Percentiles rank a stretch among this genome's conserved stretches.
Evolutionary conservation across 176 grass and related monocot genomes (phyloP).

Genomic region (Hordeum vulgare): MorexV3_pseudomolecules_assembly NC_058520.1:444432902-444433401

Average conservation of each 20-base stretch:
- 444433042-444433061: background rate
- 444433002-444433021: background rate
- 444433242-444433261: constrained; percentile 39
- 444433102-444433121: background rate
- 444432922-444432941: background rate
- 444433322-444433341: constrained; percentile 34
- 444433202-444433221: constrained; percentile 56
- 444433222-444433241: constrained; percentile 45
- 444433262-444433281: constrained; percentile 39
- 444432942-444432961: background rate
- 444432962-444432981: background rate
- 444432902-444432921: background rate
- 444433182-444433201: constrained; percentile 36
- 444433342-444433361: constrained; percentile 41
- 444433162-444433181: constrained; percentile 9
- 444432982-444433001: background rate
- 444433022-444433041: background rate
- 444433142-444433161: constrained; percentile 14
- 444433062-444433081: background rate
- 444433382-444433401: constrained; percentile 32
- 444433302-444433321: constrained; percentile 54
- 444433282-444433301: constrained; percentile 39
- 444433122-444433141: constrained; percentile 5
- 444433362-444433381: constrained; percentile 50
- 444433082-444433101: background rate